Percentiles rank a stretch among this genome's conserved stretches.
Conservation (phyloP, 208 protist genomes). For the Leishmania tropica region DNA sequence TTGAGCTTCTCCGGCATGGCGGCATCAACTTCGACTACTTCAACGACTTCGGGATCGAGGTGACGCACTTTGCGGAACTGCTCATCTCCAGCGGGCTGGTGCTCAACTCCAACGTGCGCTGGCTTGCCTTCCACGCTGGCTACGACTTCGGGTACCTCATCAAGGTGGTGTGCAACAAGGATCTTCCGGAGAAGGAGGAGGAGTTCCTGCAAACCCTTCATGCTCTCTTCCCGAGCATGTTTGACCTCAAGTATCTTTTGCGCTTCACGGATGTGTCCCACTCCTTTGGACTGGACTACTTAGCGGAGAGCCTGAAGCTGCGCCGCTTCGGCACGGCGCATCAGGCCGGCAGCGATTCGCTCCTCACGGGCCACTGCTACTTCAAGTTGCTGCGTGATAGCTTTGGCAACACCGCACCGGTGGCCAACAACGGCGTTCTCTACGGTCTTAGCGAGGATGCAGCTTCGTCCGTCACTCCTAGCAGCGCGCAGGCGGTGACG, state of each 20-base stretch:
- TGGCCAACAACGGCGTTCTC: slow-evolving; percentile 91
- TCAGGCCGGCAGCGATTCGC: slow-evolving; percentile 97
- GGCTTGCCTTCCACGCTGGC: slow-evolving; percentile 98
- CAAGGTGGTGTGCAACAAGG: slow-evolving; percentile 96
- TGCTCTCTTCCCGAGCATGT: slow-evolving; percentile 97
- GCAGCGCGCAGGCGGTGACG: slow-evolving; percentile 50
- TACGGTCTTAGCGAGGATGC: slow-evolving; percentile 95
- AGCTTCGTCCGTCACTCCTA: slow-evolving; percentile 74
- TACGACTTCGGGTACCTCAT: slow-evolving; percentile 99
- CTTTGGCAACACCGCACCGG: slow-evolving; percentile 84
- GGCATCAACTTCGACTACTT: slow-evolving; percentile 98
- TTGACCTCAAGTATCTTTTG: slow-evolving; percentile 99
- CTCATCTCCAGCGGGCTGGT: slow-evolving; percentile 97
- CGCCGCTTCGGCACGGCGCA: slow-evolving; percentile 93
- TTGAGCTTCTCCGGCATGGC: slow-evolving; percentile 95
- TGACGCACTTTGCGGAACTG: slow-evolving; percentile 96
- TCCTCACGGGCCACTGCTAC: slow-evolving; percentile 98
- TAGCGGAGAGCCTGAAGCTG: slow-evolving; percentile 95
- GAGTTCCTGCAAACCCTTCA: slow-evolving; percentile 97
- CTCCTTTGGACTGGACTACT: slow-evolving; percentile 95
- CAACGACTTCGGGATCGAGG: slow-evolving; percentile 95
- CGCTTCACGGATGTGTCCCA: slow-evolving; percentile 91
- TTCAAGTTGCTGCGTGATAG: slow-evolving; percentile 96
- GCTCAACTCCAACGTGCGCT: slow-evolving; percentile 95
- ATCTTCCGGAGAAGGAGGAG: slow-evolving; percentile 95